A percentile compares a stretch with the other conserved stretches of the same genome.
Evolutionary conservation across 768 basidiomycete genomes (phyloP).

Genomic region (Tricholoma bakamatsutake): DNA sequence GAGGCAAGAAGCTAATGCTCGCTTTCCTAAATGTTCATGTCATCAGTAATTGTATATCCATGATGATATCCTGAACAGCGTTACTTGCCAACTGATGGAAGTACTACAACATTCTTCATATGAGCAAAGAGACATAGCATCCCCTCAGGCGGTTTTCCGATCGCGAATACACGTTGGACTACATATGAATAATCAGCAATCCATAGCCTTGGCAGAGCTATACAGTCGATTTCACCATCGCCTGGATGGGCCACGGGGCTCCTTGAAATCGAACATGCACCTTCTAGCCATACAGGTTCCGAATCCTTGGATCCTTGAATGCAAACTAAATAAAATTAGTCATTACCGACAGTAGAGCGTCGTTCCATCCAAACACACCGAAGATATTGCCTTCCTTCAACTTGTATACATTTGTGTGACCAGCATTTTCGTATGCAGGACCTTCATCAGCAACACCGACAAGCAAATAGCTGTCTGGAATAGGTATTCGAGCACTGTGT

Average conservation of each 20-base stretch:
- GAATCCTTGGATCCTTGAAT: slow-evolving; percentile 45
- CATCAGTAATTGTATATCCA: not conserved
- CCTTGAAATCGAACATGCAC: slow-evolving; percentile 57
- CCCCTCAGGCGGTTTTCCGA: slow-evolving; percentile 60
- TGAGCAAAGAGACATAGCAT: slow-evolving; percentile 51
- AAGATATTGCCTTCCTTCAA: slow-evolving; percentile 58
- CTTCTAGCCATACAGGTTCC: slow-evolving; percentile 51
- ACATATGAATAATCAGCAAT: slow-evolving; percentile 1
- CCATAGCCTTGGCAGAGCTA: not conserved
- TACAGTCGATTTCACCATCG: slow-evolving; percentile 41
- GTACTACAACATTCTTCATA: slow-evolving; percentile 67
- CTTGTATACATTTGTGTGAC: slow-evolving; percentile 46
- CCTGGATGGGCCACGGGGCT: slow-evolving; percentile 76
- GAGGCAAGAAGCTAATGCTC: slow-evolving; percentile 63
- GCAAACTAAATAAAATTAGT: slow-evolving; percentile 38
- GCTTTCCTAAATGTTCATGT: slow-evolving; percentile 32
- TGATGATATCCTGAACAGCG: not conserved
- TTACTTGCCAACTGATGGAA: slow-evolving; percentile 52
- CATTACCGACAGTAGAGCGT: not conserved
- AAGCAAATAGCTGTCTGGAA: slow-evolving; percentile 62
- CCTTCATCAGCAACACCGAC: slow-evolving; percentile 86
- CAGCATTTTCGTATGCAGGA: slow-evolving; percentile 49
- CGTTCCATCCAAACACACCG: slow-evolving; percentile 34
- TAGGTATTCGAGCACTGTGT: slow-evolving; percentile 65
- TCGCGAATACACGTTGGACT: slow-evolving; percentile 69